phyloP scores from a whole-genome alignment of 768 basidiomycete genomes.

The Lentinula sp. region DNA sequence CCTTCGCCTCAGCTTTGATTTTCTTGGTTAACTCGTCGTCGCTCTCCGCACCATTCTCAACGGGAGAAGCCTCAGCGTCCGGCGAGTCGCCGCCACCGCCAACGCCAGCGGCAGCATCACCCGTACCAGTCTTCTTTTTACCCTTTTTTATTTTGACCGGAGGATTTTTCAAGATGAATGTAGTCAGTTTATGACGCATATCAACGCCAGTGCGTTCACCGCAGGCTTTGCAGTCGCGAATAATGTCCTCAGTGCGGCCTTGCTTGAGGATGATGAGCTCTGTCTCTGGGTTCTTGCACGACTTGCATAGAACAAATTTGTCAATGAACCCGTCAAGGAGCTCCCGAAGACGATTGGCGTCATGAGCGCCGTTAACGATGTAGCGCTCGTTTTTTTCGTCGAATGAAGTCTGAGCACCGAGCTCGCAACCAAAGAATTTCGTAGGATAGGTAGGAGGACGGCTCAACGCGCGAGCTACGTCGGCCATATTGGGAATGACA shows the following conservation, averaged over 20 bases:
- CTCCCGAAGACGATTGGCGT: constrained; percentile 86
- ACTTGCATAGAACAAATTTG: constrained; percentile 94
- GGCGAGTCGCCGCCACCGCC: constrained; percentile 36
- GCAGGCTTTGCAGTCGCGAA: constrained; percentile 97
- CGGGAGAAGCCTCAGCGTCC: constrained; percentile 35
- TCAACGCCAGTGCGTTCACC: constrained; percentile 88
- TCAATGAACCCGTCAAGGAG: constrained; percentile 96
- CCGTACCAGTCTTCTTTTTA: constrained; percentile 49
- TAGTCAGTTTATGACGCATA: constrained; percentile 94
- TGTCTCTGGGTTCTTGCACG: constrained; percentile 99
- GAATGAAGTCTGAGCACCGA: constrained; percentile 94
- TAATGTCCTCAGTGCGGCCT: constrained; percentile 78
- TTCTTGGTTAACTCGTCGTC: constrained; percentile 87
- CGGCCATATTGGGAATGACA: constrained; percentile 97
- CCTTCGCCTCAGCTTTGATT: constrained; percentile 86
- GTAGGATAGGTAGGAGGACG: constrained; percentile 95
- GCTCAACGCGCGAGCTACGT: constrained; percentile 91
- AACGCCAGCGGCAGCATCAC: constrained; percentile 40
- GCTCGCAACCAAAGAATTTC: constrained; percentile 98
- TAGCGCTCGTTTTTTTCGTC: constrained; percentile 97
- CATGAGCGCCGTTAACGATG: constrained; percentile 97
- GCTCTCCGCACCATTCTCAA: constrained; percentile 59
- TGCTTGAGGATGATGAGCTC: constrained; percentile 86
- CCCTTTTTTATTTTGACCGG: constrained; percentile 82
- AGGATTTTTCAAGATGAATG: constrained; percentile 97